Evolutionary conservation across 352 stramenopile genomes (phyloP).

Genomic region (Globisporangium mamillatum): DNA sequence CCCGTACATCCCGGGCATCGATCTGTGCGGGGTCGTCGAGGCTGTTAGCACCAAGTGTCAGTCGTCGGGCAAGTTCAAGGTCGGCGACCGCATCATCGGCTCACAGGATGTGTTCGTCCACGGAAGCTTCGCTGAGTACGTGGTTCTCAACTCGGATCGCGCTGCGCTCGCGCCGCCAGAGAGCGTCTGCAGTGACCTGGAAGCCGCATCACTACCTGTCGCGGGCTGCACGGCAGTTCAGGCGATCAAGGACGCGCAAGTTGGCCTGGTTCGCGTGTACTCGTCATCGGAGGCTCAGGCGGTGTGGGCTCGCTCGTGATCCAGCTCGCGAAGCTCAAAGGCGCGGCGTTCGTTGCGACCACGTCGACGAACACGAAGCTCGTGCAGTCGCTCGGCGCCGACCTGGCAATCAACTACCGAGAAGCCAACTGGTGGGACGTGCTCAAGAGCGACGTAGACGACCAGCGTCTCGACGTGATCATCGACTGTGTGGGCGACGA

Average conservation of each 20-base stretch:
- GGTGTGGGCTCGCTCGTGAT: conserved; percentile 71
- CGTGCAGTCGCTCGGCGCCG: conserved; percentile 41
- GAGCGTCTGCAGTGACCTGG: conserved; percentile 14
- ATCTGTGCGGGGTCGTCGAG: conserved; percentile 43
- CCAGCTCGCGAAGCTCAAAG: conserved; percentile 50
- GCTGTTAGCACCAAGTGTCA: conserved; percentile 23
- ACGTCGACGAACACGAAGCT: conserved; percentile 50
- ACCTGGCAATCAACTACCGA: conserved; percentile 55
- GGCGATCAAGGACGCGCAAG: conserved; percentile 25
- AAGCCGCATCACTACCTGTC: conserved; percentile 30
- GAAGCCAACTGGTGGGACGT: conserved; percentile 45
- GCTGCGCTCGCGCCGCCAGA: conserved; percentile 23
- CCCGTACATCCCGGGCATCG: conserved; percentile 39
- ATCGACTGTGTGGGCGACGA: conserved; percentile 42
- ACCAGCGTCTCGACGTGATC: conserved; percentile 30
- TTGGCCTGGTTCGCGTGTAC: conserved; percentile 53
- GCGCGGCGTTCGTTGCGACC: conserved; percentile 59
- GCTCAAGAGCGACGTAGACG: conserved; percentile 15
- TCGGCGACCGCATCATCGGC: conserved; percentile 35
- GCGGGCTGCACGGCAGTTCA: conserved; percentile 34
- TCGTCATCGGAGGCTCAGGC: conserved; percentile 76
- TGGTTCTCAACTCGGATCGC: conserved; percentile 21
- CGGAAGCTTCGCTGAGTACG: conserved; percentile 37
- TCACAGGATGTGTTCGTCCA: conserved; percentile 20
- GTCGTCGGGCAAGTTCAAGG: conserved; percentile 13